Evolutionary conservation across 371 early-diverging fungal species (phyloP).

Genomic region (Mucor racemosus): DNA sequence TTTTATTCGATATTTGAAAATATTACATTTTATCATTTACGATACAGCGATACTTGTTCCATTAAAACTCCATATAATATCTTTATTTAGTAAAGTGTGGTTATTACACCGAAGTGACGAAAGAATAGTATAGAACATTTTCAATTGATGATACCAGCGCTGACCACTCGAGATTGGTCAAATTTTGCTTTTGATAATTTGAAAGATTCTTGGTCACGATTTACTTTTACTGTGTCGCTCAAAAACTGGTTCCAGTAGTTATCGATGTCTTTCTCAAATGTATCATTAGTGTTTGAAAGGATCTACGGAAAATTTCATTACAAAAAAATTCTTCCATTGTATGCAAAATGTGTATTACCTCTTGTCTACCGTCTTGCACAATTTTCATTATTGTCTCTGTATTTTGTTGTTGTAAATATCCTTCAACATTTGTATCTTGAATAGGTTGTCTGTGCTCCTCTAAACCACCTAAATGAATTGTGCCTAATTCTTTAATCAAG

Average conservation of each 20-base stretch:
- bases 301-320: slow-evolving; percentile 21
- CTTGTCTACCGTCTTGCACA: slow-evolving; percentile 38
- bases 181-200: slow-evolving; percentile 35
- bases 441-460: slow-evolving; percentile 46
- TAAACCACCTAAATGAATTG: slow-evolving; percentile 45
- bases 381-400: slow-evolving; percentile 36
- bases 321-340: neutral
- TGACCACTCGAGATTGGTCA: slow-evolving; percentile 26
- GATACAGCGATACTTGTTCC: neutral
- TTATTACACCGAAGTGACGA: neutral
- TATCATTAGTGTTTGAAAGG: slow-evolving; percentile 21
- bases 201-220: neutral
- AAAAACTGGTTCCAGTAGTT: slow-evolving; percentile 14
- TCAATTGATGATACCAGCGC: slow-evolving; percentile 14
- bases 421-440: slow-evolving; percentile 51
- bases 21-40: neutral
- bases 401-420: slow-evolving; percentile 34
- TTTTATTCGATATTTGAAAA: neutral
- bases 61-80: slow-evolving; percentile 1
- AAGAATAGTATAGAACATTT: slow-evolving; percentile 19
- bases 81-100: slow-evolving; percentile 12
- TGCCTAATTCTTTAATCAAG: slow-evolving; percentile 46
- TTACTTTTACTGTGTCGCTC: slow-evolving; percentile 2
- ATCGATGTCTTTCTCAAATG: slow-evolving; percentile 29
- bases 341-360: slow-evolving; percentile 24